phyloP scores from a whole-genome alignment of 176 grass and related monocot genomes.

The Ananas comosus region DNA sequence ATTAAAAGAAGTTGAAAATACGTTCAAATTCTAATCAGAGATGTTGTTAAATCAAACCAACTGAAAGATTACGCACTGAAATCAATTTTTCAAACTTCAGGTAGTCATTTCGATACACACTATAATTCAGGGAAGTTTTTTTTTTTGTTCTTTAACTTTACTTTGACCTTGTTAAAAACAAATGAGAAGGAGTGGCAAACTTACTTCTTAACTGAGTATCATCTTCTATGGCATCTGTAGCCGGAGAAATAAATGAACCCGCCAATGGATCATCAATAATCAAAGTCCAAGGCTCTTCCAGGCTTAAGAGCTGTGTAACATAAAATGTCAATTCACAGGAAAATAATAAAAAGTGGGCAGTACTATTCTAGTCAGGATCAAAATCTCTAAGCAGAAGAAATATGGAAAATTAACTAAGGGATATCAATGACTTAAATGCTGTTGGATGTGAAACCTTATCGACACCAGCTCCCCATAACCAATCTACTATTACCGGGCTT shows the following conservation, averaged over 20 bases:
- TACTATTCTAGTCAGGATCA: not conserved
- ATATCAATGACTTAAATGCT: too few species aligned
- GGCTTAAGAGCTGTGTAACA: constrained; percentile 56
- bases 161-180: not conserved
- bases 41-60: too few species aligned
- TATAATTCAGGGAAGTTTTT: not conserved
- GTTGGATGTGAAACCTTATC: too few species aligned
- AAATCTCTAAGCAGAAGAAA: not conserved
- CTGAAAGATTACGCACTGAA: too few species aligned
- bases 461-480: too few species aligned
- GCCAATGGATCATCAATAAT: constrained; percentile 89
- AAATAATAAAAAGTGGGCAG: not conserved
- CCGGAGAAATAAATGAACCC: constrained; percentile 71
- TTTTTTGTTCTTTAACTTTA: not conserved
- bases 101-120: too few species aligned
- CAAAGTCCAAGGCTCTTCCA: constrained; percentile 74
- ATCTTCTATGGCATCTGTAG: constrained; percentile 56
- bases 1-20: too few species aligned
- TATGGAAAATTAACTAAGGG: too few species aligned
- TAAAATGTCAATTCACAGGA: not conserved
- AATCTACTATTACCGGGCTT: too few species aligned
- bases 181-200: not conserved
- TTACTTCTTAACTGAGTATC: constrained; percentile 69
- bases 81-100: too few species aligned
- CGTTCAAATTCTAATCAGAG: too few species aligned